phyloP scores from a whole-genome alignment of 179 eudicot species.

The Spinacia oleracea region DNA sequence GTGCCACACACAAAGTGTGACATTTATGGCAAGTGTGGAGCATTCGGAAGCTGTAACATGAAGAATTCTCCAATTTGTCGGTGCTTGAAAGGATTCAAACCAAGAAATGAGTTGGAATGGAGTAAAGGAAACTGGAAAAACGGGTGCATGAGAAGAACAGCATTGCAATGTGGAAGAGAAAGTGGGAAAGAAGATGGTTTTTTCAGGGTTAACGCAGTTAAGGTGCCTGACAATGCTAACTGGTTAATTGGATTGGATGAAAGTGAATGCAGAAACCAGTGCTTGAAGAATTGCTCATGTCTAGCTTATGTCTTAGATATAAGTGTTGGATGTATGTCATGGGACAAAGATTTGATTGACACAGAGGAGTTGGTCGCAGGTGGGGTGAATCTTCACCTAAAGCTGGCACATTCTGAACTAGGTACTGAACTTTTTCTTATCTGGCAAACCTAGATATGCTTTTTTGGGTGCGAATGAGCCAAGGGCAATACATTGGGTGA shows the following conservation, averaged over 20 bases:
- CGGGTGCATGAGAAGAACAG: constrained; percentile 35
- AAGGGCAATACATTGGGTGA: too few species aligned
- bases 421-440: not conserved
- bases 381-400: constrained; percentile 14
- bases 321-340: constrained; percentile 19
- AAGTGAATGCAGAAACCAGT: constrained; percentile 14
- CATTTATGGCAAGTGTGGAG: constrained; percentile 23
- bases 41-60: constrained; percentile 16
- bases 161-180: constrained; percentile 15
- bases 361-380: not conserved
- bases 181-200: constrained; percentile 34
- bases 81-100: constrained; percentile 31
- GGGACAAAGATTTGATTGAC: constrained; percentile 12
- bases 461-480: too few species aligned
- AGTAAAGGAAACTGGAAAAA: constrained; percentile 23
- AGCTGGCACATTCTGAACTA: constrained; percentile 8
- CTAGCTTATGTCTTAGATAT: constrained; percentile 6
- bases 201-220: constrained; percentile 26
- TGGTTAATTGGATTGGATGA: constrained; percentile 21
- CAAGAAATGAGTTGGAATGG: constrained; percentile 27
- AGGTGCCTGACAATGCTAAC: constrained; percentile 35
- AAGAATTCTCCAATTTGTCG: constrained; percentile 27
- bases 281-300: constrained; percentile 20
- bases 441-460: not conserved
- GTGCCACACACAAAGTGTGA: not conserved